Evolutionary conservation across 805 yeast species (phyloP).

Genomic region (Spathaspora gorwiae): DNA sequence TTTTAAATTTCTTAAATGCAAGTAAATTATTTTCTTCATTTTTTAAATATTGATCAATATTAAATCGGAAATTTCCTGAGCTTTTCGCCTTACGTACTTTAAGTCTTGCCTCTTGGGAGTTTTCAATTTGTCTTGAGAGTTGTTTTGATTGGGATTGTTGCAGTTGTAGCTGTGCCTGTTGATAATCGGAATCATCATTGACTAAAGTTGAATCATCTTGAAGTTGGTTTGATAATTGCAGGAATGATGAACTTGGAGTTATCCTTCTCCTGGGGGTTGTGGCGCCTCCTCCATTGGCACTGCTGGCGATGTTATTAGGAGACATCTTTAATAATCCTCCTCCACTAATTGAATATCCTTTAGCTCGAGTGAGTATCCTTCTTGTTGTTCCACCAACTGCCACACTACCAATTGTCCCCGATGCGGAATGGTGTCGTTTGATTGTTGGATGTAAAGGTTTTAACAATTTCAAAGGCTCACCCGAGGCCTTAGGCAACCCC

Average conservation of each 20-base stretch:
- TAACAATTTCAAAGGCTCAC: not conserved
- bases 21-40: not conserved
- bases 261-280: conserved; percentile 13
- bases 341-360: conserved; percentile 13
- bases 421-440: conserved; percentile 22
- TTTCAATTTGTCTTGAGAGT: not conserved
- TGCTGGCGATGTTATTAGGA: conserved; percentile 2
- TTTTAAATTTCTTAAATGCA: conserved; percentile 2
- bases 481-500: not conserved
- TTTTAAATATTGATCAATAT: conserved; percentile 2
- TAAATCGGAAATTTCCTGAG: conserved; percentile 27
- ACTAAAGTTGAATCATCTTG: conserved; percentile 7
- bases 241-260: conserved; percentile 13
- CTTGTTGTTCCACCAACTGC: not conserved
- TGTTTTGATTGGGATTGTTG: not conserved
- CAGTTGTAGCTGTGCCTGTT: not conserved
- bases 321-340: not conserved
- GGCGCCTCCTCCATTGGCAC: not conserved
- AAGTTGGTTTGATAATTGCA: conserved; percentile 3
- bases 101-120: conserved; percentile 1
- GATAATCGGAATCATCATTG: not conserved
- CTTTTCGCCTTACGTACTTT: conserved; percentile 29
- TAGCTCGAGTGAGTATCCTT: conserved; percentile 5
- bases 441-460: conserved; percentile 2
- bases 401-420: not conserved